These are phyloP conservation scores for Trichoderma virens DNA, from an alignment of 495 filamentous ascomycete species.

Conservation along the genomic window DNA sequence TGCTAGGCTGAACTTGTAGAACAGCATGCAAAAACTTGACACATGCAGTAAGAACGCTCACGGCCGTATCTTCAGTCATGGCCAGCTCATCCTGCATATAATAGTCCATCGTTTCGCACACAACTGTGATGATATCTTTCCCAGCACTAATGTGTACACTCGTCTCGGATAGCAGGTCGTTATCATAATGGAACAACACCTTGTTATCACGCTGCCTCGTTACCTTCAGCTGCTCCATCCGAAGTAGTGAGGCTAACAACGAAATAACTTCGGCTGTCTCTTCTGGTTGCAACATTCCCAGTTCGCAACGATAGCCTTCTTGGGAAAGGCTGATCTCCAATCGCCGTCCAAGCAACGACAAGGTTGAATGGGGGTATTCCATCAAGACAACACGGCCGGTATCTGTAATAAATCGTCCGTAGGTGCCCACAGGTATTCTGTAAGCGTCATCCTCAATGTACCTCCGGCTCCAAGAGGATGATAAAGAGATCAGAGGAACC, in stretches of 20 bases:
- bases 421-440: constrained; percentile 52
- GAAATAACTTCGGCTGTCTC: constrained; percentile 35
- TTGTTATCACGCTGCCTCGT: constrained; percentile 16
- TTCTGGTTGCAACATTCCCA: constrained; percentile 26
- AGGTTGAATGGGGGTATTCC: constrained; percentile 65
- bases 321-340: constrained; percentile 47
- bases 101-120: constrained; percentile 78
- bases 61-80: constrained; percentile 39
- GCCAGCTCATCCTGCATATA: constrained; percentile 55
- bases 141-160: constrained; percentile 66
- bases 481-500: constrained; percentile 44
- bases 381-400: constrained; percentile 46
- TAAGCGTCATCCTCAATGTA: constrained; percentile 32
- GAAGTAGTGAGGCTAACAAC: constrained; percentile 34
- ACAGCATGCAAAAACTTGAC: constrained; percentile 70
- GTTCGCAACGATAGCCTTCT: constrained; percentile 17
- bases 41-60: constrained; percentile 63
- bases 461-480: constrained; percentile 21
- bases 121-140: constrained; percentile 70
- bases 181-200: neutral
- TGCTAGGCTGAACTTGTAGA: constrained; percentile 60
- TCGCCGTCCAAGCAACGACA: constrained; percentile 70
- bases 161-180: constrained; percentile 55
- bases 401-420: constrained; percentile 63
- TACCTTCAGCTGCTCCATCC: constrained; percentile 26